Evolutionary conservation across 2,329 filamentous ascomycete genomes (phyloP).

Genomic region (Alternaria burnsii): DNA sequence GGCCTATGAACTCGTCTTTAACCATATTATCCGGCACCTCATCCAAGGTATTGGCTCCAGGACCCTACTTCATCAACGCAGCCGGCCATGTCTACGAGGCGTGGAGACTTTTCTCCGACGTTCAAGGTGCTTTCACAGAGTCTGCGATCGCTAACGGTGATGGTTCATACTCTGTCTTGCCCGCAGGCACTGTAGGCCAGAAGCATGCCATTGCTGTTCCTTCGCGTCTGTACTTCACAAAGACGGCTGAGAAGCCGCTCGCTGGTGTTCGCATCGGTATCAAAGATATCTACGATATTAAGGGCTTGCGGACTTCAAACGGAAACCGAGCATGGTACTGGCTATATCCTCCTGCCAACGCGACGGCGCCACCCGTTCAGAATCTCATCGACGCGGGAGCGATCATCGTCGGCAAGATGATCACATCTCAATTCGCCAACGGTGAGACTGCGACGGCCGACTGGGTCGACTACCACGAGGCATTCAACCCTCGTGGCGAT

Average conservation of each 20-base stretch:
- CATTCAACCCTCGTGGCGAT: constrained; percentile 57
- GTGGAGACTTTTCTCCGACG: constrained; percentile 61
- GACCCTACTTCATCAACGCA: constrained; percentile 61
- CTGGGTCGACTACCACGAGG: constrained; percentile 57
- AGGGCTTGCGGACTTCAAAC: constrained; percentile 64
- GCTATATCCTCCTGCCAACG: constrained; percentile 58
- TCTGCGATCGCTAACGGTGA: constrained; percentile 52
- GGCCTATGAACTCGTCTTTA: constrained; percentile 36
- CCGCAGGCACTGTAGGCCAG: constrained; percentile 45
- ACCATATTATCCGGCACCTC: constrained; percentile 27
- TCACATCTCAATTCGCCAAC: constrained; percentile 57
- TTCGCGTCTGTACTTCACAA: constrained; percentile 61
- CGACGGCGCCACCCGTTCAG: constrained; percentile 62
- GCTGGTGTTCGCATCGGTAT: constrained; percentile 69
- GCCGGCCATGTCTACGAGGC: constrained; percentile 59
- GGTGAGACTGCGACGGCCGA: constrained; percentile 61
- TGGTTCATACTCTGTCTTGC: constrained; percentile 55
- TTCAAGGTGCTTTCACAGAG: constrained; percentile 60
- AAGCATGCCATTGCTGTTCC: constrained; percentile 60
- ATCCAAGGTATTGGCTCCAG: constrained; percentile 48
- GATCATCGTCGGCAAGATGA: constrained; percentile 58
- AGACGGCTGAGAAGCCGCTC: constrained; percentile 60
- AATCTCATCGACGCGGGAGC: constrained; percentile 68
- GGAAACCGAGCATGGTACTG: constrained; percentile 68
- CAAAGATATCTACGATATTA: constrained; percentile 69